phyloP scores from a whole-genome alignment of 371 early-diverging fungal genomes.

The Cladochytrium tenue region DNA sequence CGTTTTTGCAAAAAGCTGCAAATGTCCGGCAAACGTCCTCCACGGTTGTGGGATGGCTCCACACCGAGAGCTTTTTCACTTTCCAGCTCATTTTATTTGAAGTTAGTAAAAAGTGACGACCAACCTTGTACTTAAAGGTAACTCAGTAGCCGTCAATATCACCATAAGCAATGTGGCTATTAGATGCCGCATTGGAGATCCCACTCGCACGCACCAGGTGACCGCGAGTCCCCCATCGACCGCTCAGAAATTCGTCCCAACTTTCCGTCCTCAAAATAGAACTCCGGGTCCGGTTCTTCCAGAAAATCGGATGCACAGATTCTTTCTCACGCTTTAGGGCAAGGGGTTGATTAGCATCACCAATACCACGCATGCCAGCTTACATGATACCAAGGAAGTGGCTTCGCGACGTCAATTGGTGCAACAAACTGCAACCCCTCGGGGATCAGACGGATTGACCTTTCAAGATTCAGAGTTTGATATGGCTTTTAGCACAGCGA shows the following conservation, averaged over 20 bases:
- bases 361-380: conserved; percentile 12
- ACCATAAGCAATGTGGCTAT: conserved; percentile 76
- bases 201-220: conserved; percentile 44
- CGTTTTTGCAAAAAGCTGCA: conserved; percentile 78
- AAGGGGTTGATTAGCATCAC: conserved; percentile 41
- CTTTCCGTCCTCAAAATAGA: conserved; percentile 91
- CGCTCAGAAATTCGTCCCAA: conserved; percentile 98
- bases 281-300: conserved; percentile 91
- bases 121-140: conserved; percentile 68
- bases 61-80: conserved; percentile 60
- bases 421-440: conserved; percentile 78
- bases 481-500: not conserved
- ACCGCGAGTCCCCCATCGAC: conserved; percentile 97
- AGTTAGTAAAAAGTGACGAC: conserved; percentile 15
- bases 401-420: conserved; percentile 72
- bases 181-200: not conserved
- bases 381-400: conserved; percentile 92
- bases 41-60: conserved; percentile 73
- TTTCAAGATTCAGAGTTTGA: conserved; percentile 76
- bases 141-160: conserved; percentile 91
- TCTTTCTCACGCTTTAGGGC: conserved; percentile 86
- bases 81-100: conserved; percentile 11
- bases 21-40: conserved; percentile 76
- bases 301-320: conserved; percentile 96
- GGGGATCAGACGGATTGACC: conserved; percentile 77